Conservation (phyloP, 2,329 filamentous ascomycete species). For the Alternaria panax region DNA sequence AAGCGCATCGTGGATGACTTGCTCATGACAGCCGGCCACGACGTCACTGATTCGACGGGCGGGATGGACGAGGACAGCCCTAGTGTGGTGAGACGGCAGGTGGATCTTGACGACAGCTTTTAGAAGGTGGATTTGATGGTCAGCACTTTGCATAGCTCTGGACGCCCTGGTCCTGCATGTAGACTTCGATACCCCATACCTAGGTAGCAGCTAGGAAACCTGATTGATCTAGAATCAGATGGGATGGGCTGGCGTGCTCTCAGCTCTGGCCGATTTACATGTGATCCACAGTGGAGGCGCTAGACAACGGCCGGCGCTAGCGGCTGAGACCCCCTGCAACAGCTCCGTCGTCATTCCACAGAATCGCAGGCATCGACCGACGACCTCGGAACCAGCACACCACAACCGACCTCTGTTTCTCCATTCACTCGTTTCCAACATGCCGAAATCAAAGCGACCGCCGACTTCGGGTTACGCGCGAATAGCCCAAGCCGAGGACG, state of each 20-base stretch:
- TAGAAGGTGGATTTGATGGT: constrained; percentile 23
- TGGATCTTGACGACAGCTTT: constrained; percentile 59
- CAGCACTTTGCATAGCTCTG: not conserved
- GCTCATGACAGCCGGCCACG: constrained; percentile 74
- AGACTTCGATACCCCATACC: constrained; percentile 16
- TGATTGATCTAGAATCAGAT: constrained; percentile 8
- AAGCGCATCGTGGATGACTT: constrained; percentile 83
- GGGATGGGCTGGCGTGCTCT: constrained; percentile 9
- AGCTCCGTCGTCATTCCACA: constrained; percentile 36
- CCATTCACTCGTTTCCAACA: constrained; percentile 16
- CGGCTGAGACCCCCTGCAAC: constrained; percentile 26
- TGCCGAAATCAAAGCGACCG: constrained; percentile 49
- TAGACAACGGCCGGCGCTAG: constrained; percentile 18
- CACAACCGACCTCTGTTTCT: constrained; percentile 12
- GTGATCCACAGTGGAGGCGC: constrained; percentile 12
- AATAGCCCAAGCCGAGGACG: constrained; percentile 61
- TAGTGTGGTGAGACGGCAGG: constrained; percentile 55
- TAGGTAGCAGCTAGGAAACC: constrained; percentile 9
- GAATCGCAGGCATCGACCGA: constrained; percentile 21
- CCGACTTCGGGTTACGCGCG: constrained; percentile 60
- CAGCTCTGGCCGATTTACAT: constrained; percentile 10
- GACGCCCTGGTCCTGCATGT: not conserved
- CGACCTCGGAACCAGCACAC: constrained; percentile 14
- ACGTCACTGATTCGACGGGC: constrained; percentile 57
- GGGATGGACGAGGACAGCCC: constrained; percentile 56